phyloP scores from a whole-genome alignment of 2,329 filamentous ascomycete species.

The Didymella keratinophila region DNA sequence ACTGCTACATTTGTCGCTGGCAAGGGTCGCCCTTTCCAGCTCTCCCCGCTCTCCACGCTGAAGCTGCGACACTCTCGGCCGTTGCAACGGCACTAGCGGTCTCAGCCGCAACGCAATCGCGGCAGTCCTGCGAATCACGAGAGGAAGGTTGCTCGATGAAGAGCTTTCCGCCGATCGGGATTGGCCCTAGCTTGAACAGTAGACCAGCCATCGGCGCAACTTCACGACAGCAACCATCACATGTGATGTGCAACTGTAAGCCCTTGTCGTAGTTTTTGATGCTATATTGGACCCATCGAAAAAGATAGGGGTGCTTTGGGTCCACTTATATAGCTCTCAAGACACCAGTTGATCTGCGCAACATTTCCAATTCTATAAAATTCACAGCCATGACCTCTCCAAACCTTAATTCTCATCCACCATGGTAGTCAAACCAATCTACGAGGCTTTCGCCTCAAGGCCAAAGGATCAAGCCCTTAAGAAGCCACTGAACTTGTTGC shows the following conservation, averaged over 20 bases:
- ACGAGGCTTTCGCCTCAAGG: constrained; percentile 1
- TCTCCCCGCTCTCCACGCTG: not conserved
- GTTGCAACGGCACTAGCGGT: not conserved
- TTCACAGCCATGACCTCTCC: not conserved
- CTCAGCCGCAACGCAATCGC: not conserved
- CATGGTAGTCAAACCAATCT: constrained; percentile 4
- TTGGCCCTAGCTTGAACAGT: not conserved
- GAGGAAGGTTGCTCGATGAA: not conserved
- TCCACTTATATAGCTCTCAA: constrained; percentile 6
- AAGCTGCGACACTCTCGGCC: not conserved
- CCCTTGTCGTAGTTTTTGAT: not conserved
- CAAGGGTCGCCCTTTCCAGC: not conserved
- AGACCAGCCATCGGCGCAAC: not conserved
- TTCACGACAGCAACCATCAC: not conserved
- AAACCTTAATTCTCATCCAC: not conserved
- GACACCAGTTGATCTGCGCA: constrained; percentile 5
- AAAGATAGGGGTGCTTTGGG: constrained; percentile 2
- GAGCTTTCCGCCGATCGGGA: constrained; percentile 1
- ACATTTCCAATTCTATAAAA: not conserved
- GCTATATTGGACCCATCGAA: not conserved
- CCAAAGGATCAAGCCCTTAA: constrained; percentile 1
- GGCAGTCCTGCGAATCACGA: not conserved
- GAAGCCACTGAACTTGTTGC: not conserved
- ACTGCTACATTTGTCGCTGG: not conserved
- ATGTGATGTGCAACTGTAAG: not conserved